Percentiles rank a stretch among this genome's conserved stretches.
These are phyloP conservation scores for Pythium sp. DNA, from an alignment of 352 stramenopile genomes.

Conservation along the genomic window DNA sequence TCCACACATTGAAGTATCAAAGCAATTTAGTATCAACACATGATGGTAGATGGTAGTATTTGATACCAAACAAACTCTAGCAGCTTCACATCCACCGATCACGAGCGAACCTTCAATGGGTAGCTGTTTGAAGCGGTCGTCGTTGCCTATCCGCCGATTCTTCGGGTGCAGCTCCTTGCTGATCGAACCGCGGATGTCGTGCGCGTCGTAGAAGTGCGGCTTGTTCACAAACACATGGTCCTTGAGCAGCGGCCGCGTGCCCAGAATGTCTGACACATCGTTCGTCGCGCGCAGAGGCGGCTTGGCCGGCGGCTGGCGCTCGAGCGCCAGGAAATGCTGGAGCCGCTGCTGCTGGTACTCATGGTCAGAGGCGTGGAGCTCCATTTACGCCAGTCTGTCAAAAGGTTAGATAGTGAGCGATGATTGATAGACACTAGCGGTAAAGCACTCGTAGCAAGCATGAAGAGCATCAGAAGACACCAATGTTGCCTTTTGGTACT, in stretches of 20 bases:
- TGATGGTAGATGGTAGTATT: not conserved
- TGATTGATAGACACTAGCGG: not conserved
- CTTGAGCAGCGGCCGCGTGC: conserved; percentile 49
- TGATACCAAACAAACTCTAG: not conserved
- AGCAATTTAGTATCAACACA: not conserved
- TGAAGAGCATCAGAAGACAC: not conserved
- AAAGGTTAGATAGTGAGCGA: not conserved
- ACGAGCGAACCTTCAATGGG: conserved; percentile 46
- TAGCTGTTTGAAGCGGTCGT: conserved; percentile 69
- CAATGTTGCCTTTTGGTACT: not conserved
- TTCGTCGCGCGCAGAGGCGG: conserved; percentile 50
- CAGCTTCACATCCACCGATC: not conserved
- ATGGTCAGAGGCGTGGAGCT: conserved; percentile 4
- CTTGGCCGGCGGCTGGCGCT: conserved; percentile 23
- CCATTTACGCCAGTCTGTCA: conserved; percentile 7
- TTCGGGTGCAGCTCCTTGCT: conserved; percentile 64
- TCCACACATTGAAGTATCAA: not conserved
- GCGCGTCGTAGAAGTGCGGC: conserved; percentile 56
- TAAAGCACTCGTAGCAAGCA: not conserved
- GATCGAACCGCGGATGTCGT: conserved; percentile 55
- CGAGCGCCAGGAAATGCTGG: conserved; percentile 46
- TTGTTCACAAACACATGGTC: conserved; percentile 66
- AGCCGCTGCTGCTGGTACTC: conserved; percentile 37
- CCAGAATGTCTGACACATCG: conserved; percentile 62
- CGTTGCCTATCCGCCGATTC: conserved; percentile 37